These are phyloP conservation scores for Blastomyces parvus DNA, from an alignment of 2,329 filamentous ascomycete species.

Conservation along the genomic window DNA sequence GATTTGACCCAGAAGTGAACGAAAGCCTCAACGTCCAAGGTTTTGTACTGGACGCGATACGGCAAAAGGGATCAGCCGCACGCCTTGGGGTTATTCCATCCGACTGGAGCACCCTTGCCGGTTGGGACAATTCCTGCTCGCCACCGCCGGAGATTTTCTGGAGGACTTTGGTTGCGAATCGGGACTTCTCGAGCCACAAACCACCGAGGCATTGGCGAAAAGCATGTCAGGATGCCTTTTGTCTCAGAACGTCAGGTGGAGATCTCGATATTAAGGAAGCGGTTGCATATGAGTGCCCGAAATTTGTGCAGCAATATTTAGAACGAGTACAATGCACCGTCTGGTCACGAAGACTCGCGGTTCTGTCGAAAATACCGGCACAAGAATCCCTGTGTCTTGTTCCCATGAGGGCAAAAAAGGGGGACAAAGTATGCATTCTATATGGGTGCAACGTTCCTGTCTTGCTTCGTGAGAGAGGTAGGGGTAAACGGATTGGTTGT, in stretches of 20 bases:
- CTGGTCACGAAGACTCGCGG: not conserved
- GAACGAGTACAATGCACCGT: not conserved
- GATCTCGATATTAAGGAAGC: slow-evolving; percentile 2
- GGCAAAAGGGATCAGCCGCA: not conserved
- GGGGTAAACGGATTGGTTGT: not conserved
- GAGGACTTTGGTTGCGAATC: slow-evolving; percentile 3
- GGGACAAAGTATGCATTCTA: slow-evolving; percentile 2
- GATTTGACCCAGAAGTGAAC: not conserved
- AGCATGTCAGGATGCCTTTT: not conserved
- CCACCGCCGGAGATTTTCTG: not conserved
- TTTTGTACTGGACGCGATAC: not conserved
- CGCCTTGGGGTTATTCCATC: slow-evolving; percentile 1
- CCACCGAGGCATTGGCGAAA: slow-evolving; percentile 1
- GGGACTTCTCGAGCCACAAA: not conserved
- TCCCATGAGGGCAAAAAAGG: not conserved
- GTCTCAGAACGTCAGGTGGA: not conserved
- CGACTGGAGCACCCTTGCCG: slow-evolving; percentile 1
- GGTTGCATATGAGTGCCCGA: not conserved
- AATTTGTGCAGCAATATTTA: not conserved
- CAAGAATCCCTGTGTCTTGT: not conserved
- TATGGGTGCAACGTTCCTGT: slow-evolving; percentile 4
- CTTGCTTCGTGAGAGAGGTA: not conserved
- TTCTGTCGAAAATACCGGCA: not conserved
- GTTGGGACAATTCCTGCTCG: not conserved
- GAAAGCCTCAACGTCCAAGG: not conserved